phyloP scores from a whole-genome alignment of 805 yeast genomes.

The Metschnikowia lachancei region DNA sequence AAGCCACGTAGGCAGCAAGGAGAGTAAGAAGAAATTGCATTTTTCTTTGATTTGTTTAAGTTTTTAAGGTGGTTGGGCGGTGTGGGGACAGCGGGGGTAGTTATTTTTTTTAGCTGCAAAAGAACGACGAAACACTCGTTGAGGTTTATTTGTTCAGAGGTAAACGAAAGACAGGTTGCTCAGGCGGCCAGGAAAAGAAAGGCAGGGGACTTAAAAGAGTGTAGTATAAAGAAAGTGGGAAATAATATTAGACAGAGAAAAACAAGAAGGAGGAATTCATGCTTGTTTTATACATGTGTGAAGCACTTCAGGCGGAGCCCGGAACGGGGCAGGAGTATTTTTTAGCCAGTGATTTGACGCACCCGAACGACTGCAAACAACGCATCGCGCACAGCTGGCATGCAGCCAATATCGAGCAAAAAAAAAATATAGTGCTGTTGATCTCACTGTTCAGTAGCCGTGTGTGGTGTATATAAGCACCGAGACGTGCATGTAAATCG shows the following conservation, averaged over 20 bases:
- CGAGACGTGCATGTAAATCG: too few species aligned
- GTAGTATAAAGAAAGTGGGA: not conserved
- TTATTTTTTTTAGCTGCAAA: not conserved
- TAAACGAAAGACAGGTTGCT: not conserved
- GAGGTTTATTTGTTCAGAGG: not conserved
- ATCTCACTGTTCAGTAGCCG: too few species aligned
- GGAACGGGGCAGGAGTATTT: conserved; percentile 2
- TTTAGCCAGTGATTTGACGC: conserved; percentile 4
- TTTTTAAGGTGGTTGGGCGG: not conserved
- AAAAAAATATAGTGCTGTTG: too few species aligned
- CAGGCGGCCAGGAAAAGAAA: too few species aligned
- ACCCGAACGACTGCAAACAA: not conserved
- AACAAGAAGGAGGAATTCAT: not conserved
- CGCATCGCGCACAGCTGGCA: not conserved
- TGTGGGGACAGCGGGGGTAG: not conserved
- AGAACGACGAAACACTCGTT: not conserved
- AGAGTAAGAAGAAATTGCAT: conserved; percentile 7
- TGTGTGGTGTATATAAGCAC: too few species aligned
- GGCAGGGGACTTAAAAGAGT: too few species aligned
- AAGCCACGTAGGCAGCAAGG: conserved; percentile 12
- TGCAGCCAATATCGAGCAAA: too few species aligned
- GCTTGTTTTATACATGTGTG: conserved; percentile 10
- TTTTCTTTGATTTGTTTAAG: not conserved
- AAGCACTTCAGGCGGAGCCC: conserved; percentile 5
- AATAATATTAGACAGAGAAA: not conserved